Percentiles rank a stretch among this genome's conserved stretches.
These are phyloP conservation scores for Thozetella sp. DNA, from an alignment of 495 filamentous ascomycete genomes.

Conservation along the genomic window DNA sequence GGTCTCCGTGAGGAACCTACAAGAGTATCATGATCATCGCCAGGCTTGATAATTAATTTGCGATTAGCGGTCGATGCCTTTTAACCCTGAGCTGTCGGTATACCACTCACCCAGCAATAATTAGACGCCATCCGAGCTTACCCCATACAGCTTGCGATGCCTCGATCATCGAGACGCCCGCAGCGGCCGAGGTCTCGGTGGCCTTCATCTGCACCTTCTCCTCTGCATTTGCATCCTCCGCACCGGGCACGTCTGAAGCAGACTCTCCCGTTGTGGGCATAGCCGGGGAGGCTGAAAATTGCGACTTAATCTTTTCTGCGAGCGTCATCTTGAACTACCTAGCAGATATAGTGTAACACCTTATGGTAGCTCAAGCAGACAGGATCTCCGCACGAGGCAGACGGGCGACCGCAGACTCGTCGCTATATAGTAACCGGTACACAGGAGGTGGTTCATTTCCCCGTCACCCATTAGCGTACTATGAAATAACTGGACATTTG, in stretches of 20 bases:
- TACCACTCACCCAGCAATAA: slow-evolving; percentile 40
- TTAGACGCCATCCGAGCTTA: slow-evolving; percentile 37
- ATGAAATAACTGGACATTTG: no score
- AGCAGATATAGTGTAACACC: no score
- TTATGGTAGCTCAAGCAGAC: no score
- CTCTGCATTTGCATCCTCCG: neutral
- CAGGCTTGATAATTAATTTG: slow-evolving; percentile 17
- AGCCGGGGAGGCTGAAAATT: neutral
- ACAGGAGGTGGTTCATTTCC: no score
- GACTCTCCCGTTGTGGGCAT: neutral
- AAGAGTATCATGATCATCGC: slow-evolving; percentile 48
- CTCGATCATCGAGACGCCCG: slow-evolving; percentile 33
- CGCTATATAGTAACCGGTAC: no score
- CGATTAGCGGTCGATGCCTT: neutral
- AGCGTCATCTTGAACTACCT: no score
- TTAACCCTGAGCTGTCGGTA: neutral
- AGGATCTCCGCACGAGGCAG: no score
- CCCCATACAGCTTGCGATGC: slow-evolving; percentile 44
- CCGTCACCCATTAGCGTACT: no score
- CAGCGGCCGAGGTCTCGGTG: slow-evolving; percentile 6
- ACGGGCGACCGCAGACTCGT: no score
- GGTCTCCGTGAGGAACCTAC: slow-evolving; percentile 21
- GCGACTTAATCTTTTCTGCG: neutral
- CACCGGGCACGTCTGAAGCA: neutral
- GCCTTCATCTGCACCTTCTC: neutral